These are phyloP conservation scores for Rhododendron williamsianum DNA, from an alignment of 148 eudicot genomes.

Conservation along the genomic window DNA sequence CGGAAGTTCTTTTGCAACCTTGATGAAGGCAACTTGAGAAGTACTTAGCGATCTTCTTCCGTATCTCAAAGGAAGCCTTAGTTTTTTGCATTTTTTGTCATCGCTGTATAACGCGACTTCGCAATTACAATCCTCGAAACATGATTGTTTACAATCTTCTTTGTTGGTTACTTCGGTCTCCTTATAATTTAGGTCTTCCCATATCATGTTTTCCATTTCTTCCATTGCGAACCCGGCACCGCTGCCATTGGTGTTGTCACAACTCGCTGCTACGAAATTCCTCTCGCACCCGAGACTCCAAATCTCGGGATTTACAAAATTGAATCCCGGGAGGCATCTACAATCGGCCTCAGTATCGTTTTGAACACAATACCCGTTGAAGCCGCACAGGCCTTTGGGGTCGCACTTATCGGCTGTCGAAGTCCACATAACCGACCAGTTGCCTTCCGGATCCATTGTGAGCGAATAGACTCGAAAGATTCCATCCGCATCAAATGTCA, in stretches of 20 bases:
- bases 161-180: background rate
- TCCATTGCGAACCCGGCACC: background rate
- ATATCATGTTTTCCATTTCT: background rate
- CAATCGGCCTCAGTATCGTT: too few species aligned
- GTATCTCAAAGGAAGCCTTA: constrained; percentile 24
- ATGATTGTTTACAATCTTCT: constrained; percentile 11
- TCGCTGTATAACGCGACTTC: constrained; percentile 18
- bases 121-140: constrained; percentile 27
- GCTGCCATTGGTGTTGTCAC: background rate
- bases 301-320: too few species aligned
- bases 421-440: too few species aligned
- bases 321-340: too few species aligned
- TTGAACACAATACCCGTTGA: too few species aligned
- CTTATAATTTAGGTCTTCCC: background rate
- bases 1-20: background rate
- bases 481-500: constrained; percentile 29
- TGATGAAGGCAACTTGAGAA: constrained; percentile 4
- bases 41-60: background rate
- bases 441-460: background rate
- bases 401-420: too few species aligned
- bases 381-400: too few species aligned
- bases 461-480: constrained; percentile 25
- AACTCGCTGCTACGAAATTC: background rate
- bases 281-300: background rate
- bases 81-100: background rate